A percentile compares a stretch with the other conserved stretches of the same genome.
Evolutionary conservation across 2,329 filamentous ascomycete genomes (phyloP).

Genomic region (Neophaeococcomyces aloes): DNA sequence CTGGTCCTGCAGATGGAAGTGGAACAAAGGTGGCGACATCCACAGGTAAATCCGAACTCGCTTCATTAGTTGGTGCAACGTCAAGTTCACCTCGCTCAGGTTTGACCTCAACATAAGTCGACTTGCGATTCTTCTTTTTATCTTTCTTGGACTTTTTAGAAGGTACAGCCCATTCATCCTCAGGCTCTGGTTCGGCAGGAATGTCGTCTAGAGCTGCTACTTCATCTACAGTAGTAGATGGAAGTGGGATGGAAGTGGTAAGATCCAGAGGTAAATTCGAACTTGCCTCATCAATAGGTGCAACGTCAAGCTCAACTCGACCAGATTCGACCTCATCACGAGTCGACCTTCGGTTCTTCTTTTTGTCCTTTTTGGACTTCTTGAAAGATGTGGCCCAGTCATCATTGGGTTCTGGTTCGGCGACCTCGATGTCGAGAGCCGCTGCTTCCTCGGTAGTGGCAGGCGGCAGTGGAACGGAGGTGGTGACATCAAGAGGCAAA

Average conservation of each 20-base stretch:
- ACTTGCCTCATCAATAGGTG: neutral
- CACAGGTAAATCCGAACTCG: too few relatives aligned
- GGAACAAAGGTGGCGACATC: too few relatives aligned
- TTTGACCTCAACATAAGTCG: too few relatives aligned
- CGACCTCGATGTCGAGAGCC: neutral
- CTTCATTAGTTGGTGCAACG: too few relatives aligned
- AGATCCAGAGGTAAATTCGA: too few relatives aligned
- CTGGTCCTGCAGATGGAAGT: neutral
- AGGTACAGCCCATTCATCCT: neutral
- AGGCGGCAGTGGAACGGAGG: neutral
- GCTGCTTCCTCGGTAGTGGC: neutral
- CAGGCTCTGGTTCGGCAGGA: neutral
- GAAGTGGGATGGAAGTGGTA: too few relatives aligned
- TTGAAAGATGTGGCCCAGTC: neutral
- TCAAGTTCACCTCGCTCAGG: too few relatives aligned
- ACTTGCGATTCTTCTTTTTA: conserved; percentile 3
- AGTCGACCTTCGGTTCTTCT: conserved; percentile 5
- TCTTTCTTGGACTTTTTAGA: conserved; percentile 1
- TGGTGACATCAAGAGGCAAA: too few relatives aligned
- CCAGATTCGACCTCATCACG: neutral
- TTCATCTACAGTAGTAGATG: too few relatives aligned
- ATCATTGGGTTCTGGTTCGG: neutral
- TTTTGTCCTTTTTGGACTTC: conserved; percentile 11
- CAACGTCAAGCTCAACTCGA: neutral
- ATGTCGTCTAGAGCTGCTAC: neutral